Base-by-base conservation (phyloP, 768 basidiomycete species). In the Termitomyces sp. region DNA sequence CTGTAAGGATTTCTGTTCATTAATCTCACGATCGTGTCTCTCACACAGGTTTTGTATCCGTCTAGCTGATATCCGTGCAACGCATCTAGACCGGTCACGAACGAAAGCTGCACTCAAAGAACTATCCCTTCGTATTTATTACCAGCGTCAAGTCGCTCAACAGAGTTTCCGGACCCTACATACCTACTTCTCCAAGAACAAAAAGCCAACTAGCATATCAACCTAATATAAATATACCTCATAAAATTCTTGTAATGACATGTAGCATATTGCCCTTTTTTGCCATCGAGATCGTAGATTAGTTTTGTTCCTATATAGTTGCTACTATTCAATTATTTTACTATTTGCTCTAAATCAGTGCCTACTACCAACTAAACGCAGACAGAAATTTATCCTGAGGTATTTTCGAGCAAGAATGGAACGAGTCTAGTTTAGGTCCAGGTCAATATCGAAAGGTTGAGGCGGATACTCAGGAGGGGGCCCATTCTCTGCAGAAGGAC, bases 11-110 rank as follows among this genome's bases (percentile, higher is more conserved):
- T 32, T 49, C 22, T 51, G 13, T 39, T 46, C 33, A 4, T 35
- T 53, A 40, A 13, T 32, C 32, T 45, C 12, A 8, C 49, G 11
- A 58, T 13, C 11, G 7, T 40, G 42, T 35, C 33, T 46, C 42
- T 58, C 58, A 44, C 40, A 28, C 42, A 39, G 20, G 18, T 40
- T n/a, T 33, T 18, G 11, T 44, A 20, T 38, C 36, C 39, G 40
- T 46, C 13, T 61, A 91, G 89, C 83, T 50, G 91, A 92, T 69
- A 86, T 85, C 3, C 87, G 89, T 50, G 90, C 88, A 32, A 84
- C 87, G 2, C 84, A 90, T 70, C 78, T 93, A 38, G 90, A 92
- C 63, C 85, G 91, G 51, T 90, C 91, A 2, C 81, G 88, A 59
- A 81, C 85, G 4, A 93, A 92, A 66, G 87, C 84, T 3, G 80